Percentiles rank a stretch among this genome's conserved stretches.
Conservation (phyloP, 2,329 filamentous ascomycete genomes). For the Huntiella bhutanensis region DNA sequence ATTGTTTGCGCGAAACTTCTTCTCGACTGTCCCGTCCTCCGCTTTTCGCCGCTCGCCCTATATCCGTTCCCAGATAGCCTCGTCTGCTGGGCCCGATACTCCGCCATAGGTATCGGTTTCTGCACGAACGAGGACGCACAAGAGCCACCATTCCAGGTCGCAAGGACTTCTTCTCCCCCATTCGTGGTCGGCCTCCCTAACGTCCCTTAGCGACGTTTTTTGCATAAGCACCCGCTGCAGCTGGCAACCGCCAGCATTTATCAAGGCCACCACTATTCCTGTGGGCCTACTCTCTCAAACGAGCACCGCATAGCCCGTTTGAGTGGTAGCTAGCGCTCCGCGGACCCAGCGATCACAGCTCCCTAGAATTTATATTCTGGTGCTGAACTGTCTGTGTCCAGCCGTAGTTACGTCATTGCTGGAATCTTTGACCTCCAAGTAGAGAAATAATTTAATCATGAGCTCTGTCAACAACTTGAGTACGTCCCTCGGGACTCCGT, state of each 20-base stretch:
- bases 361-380: conserved; percentile 7
- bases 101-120: conserved; percentile 64
- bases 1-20: not conserved
- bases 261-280: conserved; percentile 36
- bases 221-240: conserved; percentile 32
- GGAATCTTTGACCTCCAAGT: conserved; percentile 10
- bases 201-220: conserved; percentile 48
- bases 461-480: conserved; percentile 12
- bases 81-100: conserved; percentile 72
- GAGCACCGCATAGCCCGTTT: conserved; percentile 90
- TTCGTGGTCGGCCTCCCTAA: conserved; percentile 84
- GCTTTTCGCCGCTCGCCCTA: conserved; percentile 13
- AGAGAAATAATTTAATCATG: conserved; percentile 4
- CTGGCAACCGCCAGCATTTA: conserved; percentile 73
- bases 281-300: conserved; percentile 98
- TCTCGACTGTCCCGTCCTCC: conserved; percentile 13
- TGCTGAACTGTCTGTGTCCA: conserved; percentile 9
- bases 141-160: conserved; percentile 74
- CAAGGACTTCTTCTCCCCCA: conserved; percentile 64
- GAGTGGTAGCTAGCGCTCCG: conserved; percentile 95
- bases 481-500: conserved; percentile 63
- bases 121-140: conserved; percentile 42
- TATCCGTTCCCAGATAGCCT: conserved; percentile 13
- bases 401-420: too few species aligned
- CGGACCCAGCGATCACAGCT: conserved; percentile 30